phyloP scores from a whole-genome alignment of 2,329 filamentous ascomycete species.

The Decorospora gaudefroyi region DNA sequence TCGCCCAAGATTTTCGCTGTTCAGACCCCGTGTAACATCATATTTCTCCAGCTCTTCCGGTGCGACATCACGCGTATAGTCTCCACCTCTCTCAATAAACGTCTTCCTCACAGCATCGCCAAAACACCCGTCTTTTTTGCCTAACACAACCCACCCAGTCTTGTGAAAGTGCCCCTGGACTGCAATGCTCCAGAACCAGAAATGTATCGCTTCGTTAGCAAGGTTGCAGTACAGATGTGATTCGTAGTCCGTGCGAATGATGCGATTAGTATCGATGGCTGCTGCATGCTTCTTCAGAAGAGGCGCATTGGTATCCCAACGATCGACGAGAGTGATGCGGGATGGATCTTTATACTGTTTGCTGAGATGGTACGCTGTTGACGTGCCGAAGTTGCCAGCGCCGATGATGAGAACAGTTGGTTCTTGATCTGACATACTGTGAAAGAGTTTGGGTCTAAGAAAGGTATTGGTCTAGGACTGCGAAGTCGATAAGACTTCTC shows the following conservation, averaged over 20 bases:
- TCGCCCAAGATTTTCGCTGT: conserved; percentile 27
- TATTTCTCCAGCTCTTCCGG: conserved; percentile 50
- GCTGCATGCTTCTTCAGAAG: conserved; percentile 58
- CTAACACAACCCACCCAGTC: conserved; percentile 63
- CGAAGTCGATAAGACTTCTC: no score
- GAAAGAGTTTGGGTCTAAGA: background rate
- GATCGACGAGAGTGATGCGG: conserved; percentile 39
- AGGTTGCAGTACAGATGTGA: conserved; percentile 61
- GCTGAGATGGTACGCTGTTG: conserved; percentile 67
- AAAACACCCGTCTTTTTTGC: conserved; percentile 54
- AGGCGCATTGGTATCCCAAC: conserved; percentile 26
- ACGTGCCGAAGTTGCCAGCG: conserved; percentile 67
- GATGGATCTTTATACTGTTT: conserved; percentile 54
- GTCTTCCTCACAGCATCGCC: conserved; percentile 59
- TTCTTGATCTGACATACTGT: conserved; percentile 15
- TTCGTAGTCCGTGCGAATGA: conserved; percentile 63
- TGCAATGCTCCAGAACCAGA: conserved; percentile 48
- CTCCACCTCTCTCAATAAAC: conserved; percentile 51
- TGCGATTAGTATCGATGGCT: conserved; percentile 65
- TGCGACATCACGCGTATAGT: conserved; percentile 48
- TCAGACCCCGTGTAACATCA: conserved; percentile 45
- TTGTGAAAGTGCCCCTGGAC: conserved; percentile 56
- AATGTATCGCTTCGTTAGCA: conserved; percentile 48
- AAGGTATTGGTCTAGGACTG: no score
- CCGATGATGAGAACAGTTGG: conserved; percentile 61